A percentile compares a stretch with the other conserved stretches of the same genome.
These are phyloP conservation scores for Ephemerocybe angulata DNA, from an alignment of 768 basidiomycete genomes.

Conservation along the genomic window DNA sequence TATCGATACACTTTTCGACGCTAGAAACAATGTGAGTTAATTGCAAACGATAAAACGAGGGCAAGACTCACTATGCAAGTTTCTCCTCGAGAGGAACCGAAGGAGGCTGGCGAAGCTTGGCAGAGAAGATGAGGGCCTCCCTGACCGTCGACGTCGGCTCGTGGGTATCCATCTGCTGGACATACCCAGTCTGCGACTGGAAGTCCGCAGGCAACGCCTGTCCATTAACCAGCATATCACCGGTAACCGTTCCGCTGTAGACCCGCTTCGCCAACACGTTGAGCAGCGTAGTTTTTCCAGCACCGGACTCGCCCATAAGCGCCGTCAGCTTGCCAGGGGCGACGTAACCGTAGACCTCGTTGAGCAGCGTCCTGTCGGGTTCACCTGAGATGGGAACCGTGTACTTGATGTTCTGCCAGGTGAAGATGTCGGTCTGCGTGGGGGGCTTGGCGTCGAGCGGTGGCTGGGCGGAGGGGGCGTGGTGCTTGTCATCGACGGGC, in stretches of 20 bases:
- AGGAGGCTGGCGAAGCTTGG: slow-evolving; percentile 72
- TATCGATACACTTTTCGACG: slow-evolving; percentile 48
- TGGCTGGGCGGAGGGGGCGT: slow-evolving; percentile 12
- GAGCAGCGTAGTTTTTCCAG: slow-evolving; percentile 56
- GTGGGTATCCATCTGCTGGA: slow-evolving; percentile 84
- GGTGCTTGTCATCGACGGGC: slow-evolving; percentile 25
- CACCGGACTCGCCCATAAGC: slow-evolving; percentile 62
- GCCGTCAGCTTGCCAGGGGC: slow-evolving; percentile 80
- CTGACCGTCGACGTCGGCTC: slow-evolving; percentile 74
- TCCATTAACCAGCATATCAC: slow-evolving; percentile 56
- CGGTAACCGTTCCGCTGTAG: slow-evolving; percentile 44
- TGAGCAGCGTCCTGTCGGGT: slow-evolving; percentile 46
- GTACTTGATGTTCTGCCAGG: slow-evolving; percentile 75
- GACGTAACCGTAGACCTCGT: slow-evolving; percentile 76
- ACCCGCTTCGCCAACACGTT: slow-evolving; percentile 55
- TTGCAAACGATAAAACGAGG: background rate
- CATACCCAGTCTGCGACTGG: slow-evolving; percentile 73
- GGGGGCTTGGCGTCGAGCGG: slow-evolving; percentile 29
- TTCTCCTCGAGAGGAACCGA: slow-evolving; percentile 68
- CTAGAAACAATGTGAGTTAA: slow-evolving; percentile 17
- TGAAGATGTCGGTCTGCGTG: slow-evolving; percentile 55
- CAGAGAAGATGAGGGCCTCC: slow-evolving; percentile 80
- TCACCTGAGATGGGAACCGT: slow-evolving; percentile 55
- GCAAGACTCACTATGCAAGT: slow-evolving; percentile 62
- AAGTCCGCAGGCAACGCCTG: slow-evolving; percentile 53